Evolutionary conservation across 441 rosid genomes (phyloP), one percentile per base, ranked within the genome.

Genomic region (Daphne laureola): DNA sequence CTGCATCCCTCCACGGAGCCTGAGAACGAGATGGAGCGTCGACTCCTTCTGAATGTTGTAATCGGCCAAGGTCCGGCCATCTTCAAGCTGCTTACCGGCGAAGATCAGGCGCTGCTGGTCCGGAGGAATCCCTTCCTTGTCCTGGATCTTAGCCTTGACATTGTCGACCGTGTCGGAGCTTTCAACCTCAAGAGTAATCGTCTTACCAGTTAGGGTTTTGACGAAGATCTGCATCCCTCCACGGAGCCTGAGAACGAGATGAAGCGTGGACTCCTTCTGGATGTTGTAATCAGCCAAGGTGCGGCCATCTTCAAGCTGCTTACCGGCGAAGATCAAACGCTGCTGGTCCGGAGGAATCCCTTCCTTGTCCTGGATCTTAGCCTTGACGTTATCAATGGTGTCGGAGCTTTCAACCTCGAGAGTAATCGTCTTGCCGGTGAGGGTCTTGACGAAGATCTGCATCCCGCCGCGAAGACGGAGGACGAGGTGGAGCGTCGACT

Each of bases 41-140:
- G 25, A 21, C 25, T 21, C 25, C 25, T 21, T 21, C 25, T 21
- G 25, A 21, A 70, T 70, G 46, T 66, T 66, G 18, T 70, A 70
- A 8, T 65, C 70, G 3, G 74, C 70, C 17, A 70, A 31, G 4
- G 71, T 70, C 0, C 71, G 67, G 18, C 74, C 70, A 1, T 70
- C 70, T 4, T 70, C 70, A 9, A 70, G 45, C 17, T 70, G 74
- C 49, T 70, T 65, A 0, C 74, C 70, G 0, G 70, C 70, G 8
- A 70, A 70, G 55, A 70, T 70, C 13, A 70, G 14, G 0, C 71
- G n/a, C 16, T 70, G 74, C 59, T 70, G 75, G 16, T 70, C 71
- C 12, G 68, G 68, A 0, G 65, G 75, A 4, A 70, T 62, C 0
- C 74, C 74, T 5, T 70, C 74, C 45, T 70, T 70, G 48, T 70